phyloP scores from a whole-genome alignment of 805 yeast species.

The Blastobotrys muscicola region DNA sequence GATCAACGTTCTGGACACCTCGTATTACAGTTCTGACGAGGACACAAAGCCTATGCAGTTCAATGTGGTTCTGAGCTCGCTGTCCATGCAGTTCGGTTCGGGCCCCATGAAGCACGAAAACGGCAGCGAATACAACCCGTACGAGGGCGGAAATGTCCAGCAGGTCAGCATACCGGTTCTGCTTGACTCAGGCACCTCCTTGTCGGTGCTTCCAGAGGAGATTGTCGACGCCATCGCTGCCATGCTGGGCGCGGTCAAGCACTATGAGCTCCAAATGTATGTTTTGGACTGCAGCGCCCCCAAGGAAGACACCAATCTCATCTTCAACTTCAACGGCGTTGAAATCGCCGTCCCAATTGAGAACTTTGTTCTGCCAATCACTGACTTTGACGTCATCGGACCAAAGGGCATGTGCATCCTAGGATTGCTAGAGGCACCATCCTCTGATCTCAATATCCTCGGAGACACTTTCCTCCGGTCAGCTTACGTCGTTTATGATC shows the following conservation, averaged over 20 bases:
- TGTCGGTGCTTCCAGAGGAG: constrained; percentile 16
- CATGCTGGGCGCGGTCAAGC: constrained; percentile 34
- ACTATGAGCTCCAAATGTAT: constrained; percentile 19
- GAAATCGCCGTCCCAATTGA: background rate
- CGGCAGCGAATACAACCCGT: too few species aligned
- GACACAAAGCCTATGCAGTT: constrained; percentile 13
- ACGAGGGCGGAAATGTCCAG: background rate
- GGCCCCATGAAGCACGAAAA: constrained; percentile 1
- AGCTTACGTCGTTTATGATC: constrained; percentile 47
- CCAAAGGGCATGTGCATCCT: background rate
- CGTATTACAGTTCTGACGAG: too few species aligned
- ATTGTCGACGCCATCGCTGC: constrained; percentile 24
- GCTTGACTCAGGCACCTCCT: constrained; percentile 20
- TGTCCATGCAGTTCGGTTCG: background rate
- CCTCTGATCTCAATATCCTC: constrained; percentile 24
- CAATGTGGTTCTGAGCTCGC: constrained; percentile 7
- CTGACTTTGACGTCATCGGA: background rate
- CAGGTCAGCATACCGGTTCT: constrained; percentile 9
- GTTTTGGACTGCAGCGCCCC: constrained; percentile 4
- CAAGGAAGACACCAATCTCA: constrained; percentile 21
- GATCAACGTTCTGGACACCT: constrained; percentile 4
- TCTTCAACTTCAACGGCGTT: background rate
- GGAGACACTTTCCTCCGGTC: constrained; percentile 47
- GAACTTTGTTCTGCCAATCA: background rate
- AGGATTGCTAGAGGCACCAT: too few species aligned